These are phyloP conservation scores for Chaetomiaceae sp. DNA, from an alignment of 2,329 filamentous ascomycete species.

Conservation along the genomic window DNA sequence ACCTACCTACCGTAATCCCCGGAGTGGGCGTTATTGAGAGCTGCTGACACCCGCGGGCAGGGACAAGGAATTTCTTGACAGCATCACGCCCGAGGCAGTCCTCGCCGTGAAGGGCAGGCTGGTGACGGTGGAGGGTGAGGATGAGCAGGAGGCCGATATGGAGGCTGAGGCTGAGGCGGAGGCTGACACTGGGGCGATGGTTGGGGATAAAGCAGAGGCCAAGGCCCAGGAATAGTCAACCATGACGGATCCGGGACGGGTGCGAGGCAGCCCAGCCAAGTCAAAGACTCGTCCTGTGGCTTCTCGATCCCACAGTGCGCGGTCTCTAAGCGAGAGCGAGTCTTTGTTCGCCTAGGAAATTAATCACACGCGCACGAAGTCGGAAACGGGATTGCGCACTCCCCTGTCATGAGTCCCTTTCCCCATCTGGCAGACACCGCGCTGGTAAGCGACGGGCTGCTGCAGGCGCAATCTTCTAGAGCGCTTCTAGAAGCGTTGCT, in stretches of 20 bases:
- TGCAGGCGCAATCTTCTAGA: conserved; percentile 1
- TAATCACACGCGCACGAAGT: background rate
- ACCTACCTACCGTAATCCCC: too few relatives aligned
- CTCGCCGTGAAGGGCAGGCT: conserved; percentile 66
- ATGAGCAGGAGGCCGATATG: background rate
- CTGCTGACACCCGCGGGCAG: conserved; percentile 39
- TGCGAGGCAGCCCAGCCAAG: background rate
- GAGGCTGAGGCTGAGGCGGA: background rate
- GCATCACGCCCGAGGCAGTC: conserved; percentile 72
- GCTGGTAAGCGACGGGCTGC: background rate
- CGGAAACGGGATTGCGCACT: conserved; percentile 2
- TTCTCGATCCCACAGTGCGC: background rate
- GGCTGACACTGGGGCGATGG: too few relatives aligned
- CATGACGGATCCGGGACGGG: background rate
- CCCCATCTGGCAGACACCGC: background rate
- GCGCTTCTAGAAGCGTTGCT: conserved; percentile 5
- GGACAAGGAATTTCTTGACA: conserved; percentile 73
- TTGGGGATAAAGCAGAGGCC: too few relatives aligned
- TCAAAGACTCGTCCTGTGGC: background rate
- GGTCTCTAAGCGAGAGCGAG: background rate
- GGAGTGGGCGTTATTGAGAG: background rate
- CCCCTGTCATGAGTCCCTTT: background rate
- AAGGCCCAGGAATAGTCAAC: background rate
- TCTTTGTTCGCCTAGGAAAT: background rate
- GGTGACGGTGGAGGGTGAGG: conserved; percentile 1